These are phyloP conservation scores for Claviceps sp. DNA, from an alignment of 2,329 filamentous ascomycete species.

Conservation along the genomic window DNA sequence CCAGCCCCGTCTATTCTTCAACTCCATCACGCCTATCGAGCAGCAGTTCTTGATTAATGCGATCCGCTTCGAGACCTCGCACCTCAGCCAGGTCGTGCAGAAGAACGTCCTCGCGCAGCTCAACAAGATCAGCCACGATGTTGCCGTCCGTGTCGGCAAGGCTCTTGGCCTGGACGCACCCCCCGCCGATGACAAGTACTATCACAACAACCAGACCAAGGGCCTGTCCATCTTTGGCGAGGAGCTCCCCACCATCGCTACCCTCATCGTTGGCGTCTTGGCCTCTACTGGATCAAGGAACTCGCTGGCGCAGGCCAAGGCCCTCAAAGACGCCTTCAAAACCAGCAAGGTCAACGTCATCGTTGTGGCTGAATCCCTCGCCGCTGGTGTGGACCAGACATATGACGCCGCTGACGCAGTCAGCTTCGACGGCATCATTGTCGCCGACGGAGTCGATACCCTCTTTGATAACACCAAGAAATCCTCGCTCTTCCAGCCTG, in stretches of 20 bases:
- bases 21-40: conserved; percentile 51
- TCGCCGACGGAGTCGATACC: conserved; percentile 37
- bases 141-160: conserved; percentile 49
- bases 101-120: conserved; percentile 54
- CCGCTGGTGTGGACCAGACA: conserved; percentile 42
- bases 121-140: conserved; percentile 53
- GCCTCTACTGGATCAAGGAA: conserved; percentile 26
- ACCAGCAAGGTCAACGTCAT: conserved; percentile 39
- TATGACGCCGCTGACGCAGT: conserved; percentile 53
- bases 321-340: conserved; percentile 35
- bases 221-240: conserved; percentile 46
- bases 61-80: conserved; percentile 55
- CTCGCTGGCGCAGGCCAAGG: conserved; percentile 34
- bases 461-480: conserved; percentile 32
- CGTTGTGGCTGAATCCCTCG: conserved; percentile 47
- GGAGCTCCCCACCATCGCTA: conserved; percentile 46
- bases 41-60: conserved; percentile 62
- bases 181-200: conserved; percentile 46
- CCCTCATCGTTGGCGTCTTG: conserved; percentile 51
- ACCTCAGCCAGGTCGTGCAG: conserved; percentile 47
- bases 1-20: conserved; percentile 61
- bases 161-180: conserved; percentile 48
- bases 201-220: conserved; percentile 53
- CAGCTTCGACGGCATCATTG: conserved; percentile 49
- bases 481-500: conserved; percentile 48